phyloP scores from a whole-genome alignment of 805 yeast genomes.

The Pichia cabralensis region DNA sequence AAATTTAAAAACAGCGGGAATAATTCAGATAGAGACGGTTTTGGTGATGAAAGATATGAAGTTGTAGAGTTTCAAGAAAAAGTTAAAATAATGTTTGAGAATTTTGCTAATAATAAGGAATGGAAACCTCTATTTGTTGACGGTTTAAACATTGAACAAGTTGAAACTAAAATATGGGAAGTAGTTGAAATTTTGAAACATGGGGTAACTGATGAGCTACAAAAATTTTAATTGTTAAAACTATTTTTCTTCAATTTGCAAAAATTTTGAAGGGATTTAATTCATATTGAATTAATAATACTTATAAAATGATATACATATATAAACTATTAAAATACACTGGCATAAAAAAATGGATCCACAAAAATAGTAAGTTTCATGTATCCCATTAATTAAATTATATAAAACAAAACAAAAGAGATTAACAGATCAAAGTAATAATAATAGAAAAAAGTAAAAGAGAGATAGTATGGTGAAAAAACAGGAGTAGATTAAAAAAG shows the following conservation, averaged over 20 bases:
- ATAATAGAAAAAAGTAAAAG: no score
- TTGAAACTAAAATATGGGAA: conserved; percentile 36
- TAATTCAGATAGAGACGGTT: conserved; percentile 53
- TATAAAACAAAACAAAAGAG: no score
- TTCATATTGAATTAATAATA: no score
- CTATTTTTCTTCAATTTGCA: not conserved
- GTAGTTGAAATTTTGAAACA: conserved; percentile 14
- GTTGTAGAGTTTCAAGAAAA: conserved; percentile 57
- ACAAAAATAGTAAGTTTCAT: no score
- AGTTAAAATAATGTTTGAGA: conserved; percentile 54
- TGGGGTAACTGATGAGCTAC: no score
- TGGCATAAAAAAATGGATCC: not conserved
- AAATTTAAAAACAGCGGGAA: conserved; percentile 41
- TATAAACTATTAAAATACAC: conserved; percentile 5
- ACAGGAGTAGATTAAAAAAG: no score
- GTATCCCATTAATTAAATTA: no score
- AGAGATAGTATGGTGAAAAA: no score
- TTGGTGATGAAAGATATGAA: conserved; percentile 94
- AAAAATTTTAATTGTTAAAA: no score
- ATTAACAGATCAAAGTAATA: no score
- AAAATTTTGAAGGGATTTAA: no score
- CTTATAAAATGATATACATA: no score
- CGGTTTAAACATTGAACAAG: conserved; percentile 45
- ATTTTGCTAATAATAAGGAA: conserved; percentile 21
- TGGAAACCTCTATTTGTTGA: conserved; percentile 54